A percentile compares a stretch with the other conserved stretches of the same genome.
These are phyloP conservation scores for Paramyrothecium roridum DNA, from an alignment of 2,329 filamentous ascomycete species.

Conservation along the genomic window DNA sequence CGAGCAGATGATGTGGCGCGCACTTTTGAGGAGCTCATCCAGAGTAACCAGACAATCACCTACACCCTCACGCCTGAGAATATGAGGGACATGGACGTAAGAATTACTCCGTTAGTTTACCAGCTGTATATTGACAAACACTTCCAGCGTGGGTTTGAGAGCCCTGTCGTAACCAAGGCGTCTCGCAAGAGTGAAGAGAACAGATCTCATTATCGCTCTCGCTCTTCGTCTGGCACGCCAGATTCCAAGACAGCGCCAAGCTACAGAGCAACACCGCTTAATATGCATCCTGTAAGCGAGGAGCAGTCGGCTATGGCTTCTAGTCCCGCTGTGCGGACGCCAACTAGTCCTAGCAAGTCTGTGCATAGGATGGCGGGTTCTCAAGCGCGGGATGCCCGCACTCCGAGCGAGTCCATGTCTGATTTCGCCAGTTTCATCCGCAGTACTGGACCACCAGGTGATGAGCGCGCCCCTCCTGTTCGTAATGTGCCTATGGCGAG, in stretches of 20 bases:
- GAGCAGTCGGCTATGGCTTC: neutral
- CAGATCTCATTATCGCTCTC: conserved; percentile 38
- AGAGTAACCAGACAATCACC: conserved; percentile 78
- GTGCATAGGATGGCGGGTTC: conserved; percentile 15
- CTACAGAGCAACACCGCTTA: neutral
- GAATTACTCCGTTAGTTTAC: conserved; percentile 19
- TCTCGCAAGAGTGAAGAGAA: conserved; percentile 45
- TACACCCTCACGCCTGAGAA: conserved; percentile 78
- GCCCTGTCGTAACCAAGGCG: conserved; percentile 38
- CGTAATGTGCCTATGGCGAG: conserved; percentile 27
- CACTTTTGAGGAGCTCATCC: conserved; percentile 76
- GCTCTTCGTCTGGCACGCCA: conserved; percentile 43
- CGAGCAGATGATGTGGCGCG: conserved; percentile 58
- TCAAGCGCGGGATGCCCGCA: conserved; percentile 67
- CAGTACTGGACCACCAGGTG: conserved; percentile 69
- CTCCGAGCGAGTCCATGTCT: conserved; percentile 66
- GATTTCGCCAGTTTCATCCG: conserved; percentile 91
- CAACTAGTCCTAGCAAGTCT: neutral
- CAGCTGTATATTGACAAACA: conserved; percentile 18
- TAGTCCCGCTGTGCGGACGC: neutral
- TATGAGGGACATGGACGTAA: conserved; percentile 73
- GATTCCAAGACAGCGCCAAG: conserved; percentile 28
- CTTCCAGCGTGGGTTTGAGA: conserved; percentile 38
- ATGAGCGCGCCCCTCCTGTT: conserved; percentile 30
- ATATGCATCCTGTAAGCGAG: conserved; percentile 1